phyloP scores from a whole-genome alignment of 2,329 filamentous ascomycete genomes.

The Drechslerella dactyloides region DNA sequence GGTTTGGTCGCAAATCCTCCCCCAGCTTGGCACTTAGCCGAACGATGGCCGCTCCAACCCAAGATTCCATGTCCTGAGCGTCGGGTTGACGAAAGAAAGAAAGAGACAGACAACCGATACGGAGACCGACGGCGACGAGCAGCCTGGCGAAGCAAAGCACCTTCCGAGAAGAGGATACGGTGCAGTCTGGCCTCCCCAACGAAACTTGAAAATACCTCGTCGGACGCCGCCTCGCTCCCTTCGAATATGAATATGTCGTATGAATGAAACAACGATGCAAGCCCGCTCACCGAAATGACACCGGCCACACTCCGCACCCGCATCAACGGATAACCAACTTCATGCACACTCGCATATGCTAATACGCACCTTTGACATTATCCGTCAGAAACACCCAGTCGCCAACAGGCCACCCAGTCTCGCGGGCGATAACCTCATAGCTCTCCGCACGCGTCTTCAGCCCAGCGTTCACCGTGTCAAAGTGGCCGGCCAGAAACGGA shows the following conservation, averaged over 20 bases:
- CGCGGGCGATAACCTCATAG: conserved; percentile 69
- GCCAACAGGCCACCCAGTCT: conserved; percentile 60
- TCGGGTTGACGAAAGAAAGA: background rate
- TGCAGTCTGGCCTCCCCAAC: background rate
- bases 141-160: background rate
- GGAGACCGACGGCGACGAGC: background rate
- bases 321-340: background rate
- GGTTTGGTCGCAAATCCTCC: background rate
- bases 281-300: background rate
- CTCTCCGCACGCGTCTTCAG: conserved; percentile 72
- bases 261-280: background rate
- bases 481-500: conserved; percentile 69
- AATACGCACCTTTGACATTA: conserved; percentile 66
- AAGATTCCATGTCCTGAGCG: background rate
- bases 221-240: background rate
- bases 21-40: conserved; percentile 6
- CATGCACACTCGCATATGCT: background rate
- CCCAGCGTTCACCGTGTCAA: conserved; percentile 81
- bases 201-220: conserved; percentile 4
- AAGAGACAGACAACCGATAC: background rate
- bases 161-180: background rate
- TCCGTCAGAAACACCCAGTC: conserved; percentile 81
- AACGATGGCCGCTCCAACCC: background rate
- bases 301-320: background rate
- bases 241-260: background rate